Percentiles rank a stretch among this genome's conserved stretches.
These are phyloP conservation scores for Alternaria rosae DNA, from an alignment of 2,329 filamentous ascomycete species.

Conservation along the genomic window DNA sequence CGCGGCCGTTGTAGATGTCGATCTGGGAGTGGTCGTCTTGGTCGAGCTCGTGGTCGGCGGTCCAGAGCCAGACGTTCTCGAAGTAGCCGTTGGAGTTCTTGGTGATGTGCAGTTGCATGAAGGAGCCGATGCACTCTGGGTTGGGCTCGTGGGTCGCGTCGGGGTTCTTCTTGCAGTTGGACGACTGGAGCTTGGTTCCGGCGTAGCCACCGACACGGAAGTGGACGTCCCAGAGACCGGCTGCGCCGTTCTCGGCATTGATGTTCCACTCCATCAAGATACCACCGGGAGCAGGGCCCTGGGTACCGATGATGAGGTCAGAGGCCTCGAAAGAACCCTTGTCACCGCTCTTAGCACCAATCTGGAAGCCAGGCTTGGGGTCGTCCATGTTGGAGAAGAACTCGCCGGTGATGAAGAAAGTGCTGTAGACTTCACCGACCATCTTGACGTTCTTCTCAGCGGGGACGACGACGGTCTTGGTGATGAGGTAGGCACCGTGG, in stretches of 20 bases:
- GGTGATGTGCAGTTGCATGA: constrained; percentile 67
- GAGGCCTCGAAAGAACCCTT: constrained; percentile 84
- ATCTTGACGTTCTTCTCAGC: constrained; percentile 77
- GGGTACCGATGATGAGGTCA: constrained; percentile 85
- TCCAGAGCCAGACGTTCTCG: constrained; percentile 92
- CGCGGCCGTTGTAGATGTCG: constrained; percentile 86
- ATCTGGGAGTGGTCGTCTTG: constrained; percentile 74
- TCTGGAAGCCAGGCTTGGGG: constrained; percentile 83
- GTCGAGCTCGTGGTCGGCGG: constrained; percentile 89
- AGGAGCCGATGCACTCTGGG: constrained; percentile 75
- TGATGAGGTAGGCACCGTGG: constrained; percentile 69
- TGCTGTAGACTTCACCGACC: constrained; percentile 88
- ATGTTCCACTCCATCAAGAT: constrained; percentile 95
- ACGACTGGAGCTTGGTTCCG: constrained; percentile 81
- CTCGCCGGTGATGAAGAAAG: constrained; percentile 81
- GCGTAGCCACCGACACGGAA: constrained; percentile 88
- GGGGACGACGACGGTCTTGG: constrained; percentile 66
- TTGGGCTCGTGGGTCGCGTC: constrained; percentile 67
- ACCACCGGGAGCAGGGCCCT: constrained; percentile 82
- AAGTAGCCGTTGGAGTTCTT: constrained; percentile 72
- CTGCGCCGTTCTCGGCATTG: constrained; percentile 69
- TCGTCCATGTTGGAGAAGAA: constrained; percentile 77
- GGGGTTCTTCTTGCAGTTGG: constrained; percentile 81
- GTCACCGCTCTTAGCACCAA: constrained; percentile 76
- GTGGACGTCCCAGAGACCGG: constrained; percentile 95